phyloP scores from a whole-genome alignment of 1,284 basidiomycete genomes.

The Apiotrichum sp. region DNA sequence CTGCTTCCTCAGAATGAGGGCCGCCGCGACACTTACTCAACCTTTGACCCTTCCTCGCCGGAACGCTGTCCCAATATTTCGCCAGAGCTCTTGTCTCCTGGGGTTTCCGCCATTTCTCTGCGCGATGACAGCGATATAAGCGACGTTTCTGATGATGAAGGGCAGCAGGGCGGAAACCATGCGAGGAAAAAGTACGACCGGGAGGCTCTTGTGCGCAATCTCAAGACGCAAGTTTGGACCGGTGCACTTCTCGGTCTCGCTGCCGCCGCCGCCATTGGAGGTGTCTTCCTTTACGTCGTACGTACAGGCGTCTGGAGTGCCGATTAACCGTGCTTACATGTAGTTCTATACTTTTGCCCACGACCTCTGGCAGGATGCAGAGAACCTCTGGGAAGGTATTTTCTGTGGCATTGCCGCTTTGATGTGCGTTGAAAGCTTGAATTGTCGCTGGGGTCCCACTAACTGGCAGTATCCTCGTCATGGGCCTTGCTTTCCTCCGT shows the following conservation, averaged over 20 bases:
- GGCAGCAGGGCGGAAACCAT: too few species aligned
- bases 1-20: slow-evolving; percentile 1
- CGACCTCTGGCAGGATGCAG: slow-evolving; percentile 57
- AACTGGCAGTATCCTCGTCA: slow-evolving; percentile 45
- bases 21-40: slow-evolving; percentile 4
- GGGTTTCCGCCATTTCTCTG: slow-evolving; percentile 3
- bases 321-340: neutral
- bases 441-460: neutral
- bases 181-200: slow-evolving; percentile 4
- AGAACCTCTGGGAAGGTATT: slow-evolving; percentile 59
- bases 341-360: slow-evolving; percentile 49
- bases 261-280: slow-evolving; percentile 62
- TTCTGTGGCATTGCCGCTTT: slow-evolving; percentile 65
- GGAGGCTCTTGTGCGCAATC: slow-evolving; percentile 17
- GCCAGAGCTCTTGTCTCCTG: slow-evolving; percentile 14
- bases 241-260: slow-evolving; percentile 65
- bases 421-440: slow-evolving; percentile 19
- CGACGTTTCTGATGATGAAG: slow-evolving; percentile 6
- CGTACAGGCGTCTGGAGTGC: slow-evolving; percentile 10
- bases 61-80: slow-evolving; percentile 8
- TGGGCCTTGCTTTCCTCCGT: slow-evolving; percentile 69
- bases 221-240: slow-evolving; percentile 59
- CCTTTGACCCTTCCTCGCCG: slow-evolving; percentile 3
- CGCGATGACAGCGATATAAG: slow-evolving; percentile 7
- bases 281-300: slow-evolving; percentile 47